These are phyloP conservation scores for Neonectria punicea DNA, from an alignment of 2,329 filamentous ascomycete species.

Conservation along the genomic window DNA sequence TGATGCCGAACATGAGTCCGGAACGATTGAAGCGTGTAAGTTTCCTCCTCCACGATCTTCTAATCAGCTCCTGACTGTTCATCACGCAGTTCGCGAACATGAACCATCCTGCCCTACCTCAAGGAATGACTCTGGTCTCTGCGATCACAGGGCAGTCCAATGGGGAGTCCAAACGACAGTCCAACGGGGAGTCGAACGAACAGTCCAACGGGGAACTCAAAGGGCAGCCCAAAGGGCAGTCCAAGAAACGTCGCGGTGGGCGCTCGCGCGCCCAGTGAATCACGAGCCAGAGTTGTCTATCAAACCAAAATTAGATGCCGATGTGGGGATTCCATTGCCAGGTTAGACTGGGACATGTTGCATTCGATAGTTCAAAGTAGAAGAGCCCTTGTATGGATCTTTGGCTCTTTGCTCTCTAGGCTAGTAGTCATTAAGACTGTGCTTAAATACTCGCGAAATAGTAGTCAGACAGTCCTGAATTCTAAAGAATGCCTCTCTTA, in stretches of 20 bases:
- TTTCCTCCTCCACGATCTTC: neutral
- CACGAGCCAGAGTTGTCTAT: neutral
- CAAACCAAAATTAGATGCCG: neutral
- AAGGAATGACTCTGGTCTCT: neutral
- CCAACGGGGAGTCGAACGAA: too few species aligned
- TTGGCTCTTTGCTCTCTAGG: too few species aligned
- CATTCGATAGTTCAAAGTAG: neutral
- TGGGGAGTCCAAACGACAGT: too few species aligned
- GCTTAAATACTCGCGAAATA: too few species aligned
- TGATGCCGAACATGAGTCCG: neutral
- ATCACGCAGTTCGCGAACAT: neutral
- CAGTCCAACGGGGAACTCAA: too few species aligned
- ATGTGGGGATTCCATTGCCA: neutral
- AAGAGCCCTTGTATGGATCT: too few species aligned
- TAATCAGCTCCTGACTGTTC: neutral
- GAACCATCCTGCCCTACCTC: neutral
- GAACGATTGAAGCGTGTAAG: neutral
- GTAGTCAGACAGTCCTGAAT: too few species aligned
- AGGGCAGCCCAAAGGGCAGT: neutral
- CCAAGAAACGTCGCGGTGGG: neutral
- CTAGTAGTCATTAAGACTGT: too few species aligned
- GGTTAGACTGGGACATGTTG: neutral
- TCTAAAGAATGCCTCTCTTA: too few species aligned
- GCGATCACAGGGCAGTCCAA: neutral
- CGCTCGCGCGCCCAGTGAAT: neutral